Conservation (phyloP, 306 rosid species). For the Quercus gilva region DNA sequence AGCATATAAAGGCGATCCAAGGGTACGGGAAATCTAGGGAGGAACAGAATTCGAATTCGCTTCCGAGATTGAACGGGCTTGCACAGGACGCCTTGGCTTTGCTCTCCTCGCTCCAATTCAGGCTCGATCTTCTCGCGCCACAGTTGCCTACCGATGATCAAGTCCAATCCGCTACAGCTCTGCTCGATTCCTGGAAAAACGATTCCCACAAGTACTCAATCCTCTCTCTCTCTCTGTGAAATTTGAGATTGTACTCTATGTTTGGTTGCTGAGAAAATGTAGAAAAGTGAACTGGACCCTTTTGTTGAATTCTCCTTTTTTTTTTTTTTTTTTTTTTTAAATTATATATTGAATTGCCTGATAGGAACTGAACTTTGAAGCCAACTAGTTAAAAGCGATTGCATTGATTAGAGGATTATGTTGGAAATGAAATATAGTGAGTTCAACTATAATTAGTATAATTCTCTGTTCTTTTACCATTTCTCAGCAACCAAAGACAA, state of each 20-base stretch:
- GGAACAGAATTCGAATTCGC: conserved; percentile 43
- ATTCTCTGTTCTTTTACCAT: no score
- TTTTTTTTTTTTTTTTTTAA: not conserved
- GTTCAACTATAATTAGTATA: no score
- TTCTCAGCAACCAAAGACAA: no score
- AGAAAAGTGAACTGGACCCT: not conserved
- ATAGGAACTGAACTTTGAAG: not conserved
- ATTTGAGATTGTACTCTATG: not conserved
- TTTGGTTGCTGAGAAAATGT: not conserved
- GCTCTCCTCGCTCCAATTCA: conserved; percentile 67
- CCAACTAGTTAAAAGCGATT: no score
- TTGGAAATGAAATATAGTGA: no score
- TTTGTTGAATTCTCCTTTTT: not conserved
- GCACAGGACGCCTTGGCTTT: conserved; percentile 76
- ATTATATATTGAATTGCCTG: not conserved
- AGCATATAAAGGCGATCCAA: conserved; percentile 56
- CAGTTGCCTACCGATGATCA: conserved; percentile 62
- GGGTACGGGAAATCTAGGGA: conserved; percentile 48
- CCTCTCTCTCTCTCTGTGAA: not conserved
- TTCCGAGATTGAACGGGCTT: conserved; percentile 74
- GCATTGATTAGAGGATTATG: no score
- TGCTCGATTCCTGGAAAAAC: conserved; percentile 72
- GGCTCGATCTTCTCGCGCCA: conserved; percentile 84
- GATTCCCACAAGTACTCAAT: conserved; percentile 47
- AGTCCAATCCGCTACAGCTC: conserved; percentile 51